Evolutionary conservation across 2,329 filamentous ascomycete genomes (phyloP).

Genomic region (Diaporthe citri): DNA sequence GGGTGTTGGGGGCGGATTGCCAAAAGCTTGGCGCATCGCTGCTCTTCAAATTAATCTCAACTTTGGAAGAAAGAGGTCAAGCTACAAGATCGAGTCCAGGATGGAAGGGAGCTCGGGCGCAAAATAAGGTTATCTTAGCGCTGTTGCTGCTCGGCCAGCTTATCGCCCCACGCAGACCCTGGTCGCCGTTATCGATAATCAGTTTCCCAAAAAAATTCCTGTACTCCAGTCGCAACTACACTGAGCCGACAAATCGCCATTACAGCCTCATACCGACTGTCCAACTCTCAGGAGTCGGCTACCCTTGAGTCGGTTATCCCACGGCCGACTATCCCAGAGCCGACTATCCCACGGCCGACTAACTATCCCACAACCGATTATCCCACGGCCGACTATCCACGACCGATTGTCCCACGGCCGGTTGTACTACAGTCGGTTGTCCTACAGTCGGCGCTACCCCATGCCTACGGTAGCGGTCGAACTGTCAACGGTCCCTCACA

Average conservation of each 20-base stretch:
- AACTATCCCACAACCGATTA: neutral
- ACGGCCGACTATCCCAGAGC: neutral
- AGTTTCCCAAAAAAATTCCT: slow-evolving; percentile 34
- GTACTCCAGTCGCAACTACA: neutral
- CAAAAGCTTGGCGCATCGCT: slow-evolving; percentile 11
- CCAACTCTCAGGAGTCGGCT: neutral
- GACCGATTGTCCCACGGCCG: neutral
- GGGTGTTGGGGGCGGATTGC: neutral
- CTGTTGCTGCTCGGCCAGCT: neutral
- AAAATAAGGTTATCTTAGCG: slow-evolving; percentile 41
- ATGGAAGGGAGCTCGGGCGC: neutral
- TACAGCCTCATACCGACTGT: neutral
- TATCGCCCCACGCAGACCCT: slow-evolving; percentile 33
- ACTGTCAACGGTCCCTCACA: too few relatives aligned
- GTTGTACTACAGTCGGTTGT: neutral
- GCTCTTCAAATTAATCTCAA: neutral
- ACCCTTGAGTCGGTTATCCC: neutral
- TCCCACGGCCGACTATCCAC: neutral
- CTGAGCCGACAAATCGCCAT: neutral
- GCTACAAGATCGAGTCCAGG: neutral
- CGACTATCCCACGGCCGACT: neutral
- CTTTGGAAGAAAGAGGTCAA: neutral
- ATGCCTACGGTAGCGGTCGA: neutral
- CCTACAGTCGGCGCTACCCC: neutral
- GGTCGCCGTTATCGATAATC: neutral